A percentile compares a stretch with the other conserved stretches of the same genome.
Evolutionary conservation across 805 yeast genomes (phyloP).

Genomic region (Dipodascus geniculatus): DNA sequence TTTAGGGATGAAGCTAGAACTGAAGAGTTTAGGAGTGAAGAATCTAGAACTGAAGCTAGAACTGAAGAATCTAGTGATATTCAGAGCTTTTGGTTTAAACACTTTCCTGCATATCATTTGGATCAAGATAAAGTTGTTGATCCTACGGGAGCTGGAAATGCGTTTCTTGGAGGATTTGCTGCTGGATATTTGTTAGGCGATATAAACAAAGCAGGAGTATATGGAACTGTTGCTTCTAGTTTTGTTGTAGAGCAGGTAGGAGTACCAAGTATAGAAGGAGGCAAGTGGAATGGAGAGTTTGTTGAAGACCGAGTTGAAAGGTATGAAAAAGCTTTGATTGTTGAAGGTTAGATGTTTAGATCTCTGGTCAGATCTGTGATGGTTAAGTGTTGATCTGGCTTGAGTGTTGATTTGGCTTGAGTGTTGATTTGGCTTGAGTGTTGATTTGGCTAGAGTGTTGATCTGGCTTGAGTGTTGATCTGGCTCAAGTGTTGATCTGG

Average conservation of each 20-base stretch:
- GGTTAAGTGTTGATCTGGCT: no score
- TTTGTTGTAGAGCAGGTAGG: conserved; percentile 75
- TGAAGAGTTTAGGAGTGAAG: neutral
- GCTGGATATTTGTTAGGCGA: conserved; percentile 38
- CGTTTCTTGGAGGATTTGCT: conserved; percentile 73
- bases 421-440: no score
- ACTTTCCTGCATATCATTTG: conserved; percentile 68
- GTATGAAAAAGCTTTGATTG: conserved; percentile 22
- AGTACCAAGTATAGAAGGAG: conserved; percentile 35
- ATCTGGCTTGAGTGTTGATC: no score
- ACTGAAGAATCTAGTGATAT: conserved; percentile 8
- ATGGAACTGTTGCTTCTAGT: conserved; percentile 73
- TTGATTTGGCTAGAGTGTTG: no score
- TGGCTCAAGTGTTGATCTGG: no score
- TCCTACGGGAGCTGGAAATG: conserved; percentile 93
- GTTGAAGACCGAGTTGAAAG: conserved; percentile 33
- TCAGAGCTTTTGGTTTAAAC: conserved; percentile 14
- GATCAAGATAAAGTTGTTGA: conserved; percentile 44
- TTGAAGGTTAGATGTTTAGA: neutral
- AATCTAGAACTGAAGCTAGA: neutral
- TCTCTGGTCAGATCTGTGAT: no score
- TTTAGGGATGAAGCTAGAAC: conserved; percentile 5
- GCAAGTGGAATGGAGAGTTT: conserved; percentile 48
- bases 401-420: no score
- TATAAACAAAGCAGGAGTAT: conserved; percentile 38